These are phyloP conservation scores for Thecaphora thlaspeos DNA, from an alignment of 1,284 basidiomycete genomes.

Conservation along the genomic window DNA sequence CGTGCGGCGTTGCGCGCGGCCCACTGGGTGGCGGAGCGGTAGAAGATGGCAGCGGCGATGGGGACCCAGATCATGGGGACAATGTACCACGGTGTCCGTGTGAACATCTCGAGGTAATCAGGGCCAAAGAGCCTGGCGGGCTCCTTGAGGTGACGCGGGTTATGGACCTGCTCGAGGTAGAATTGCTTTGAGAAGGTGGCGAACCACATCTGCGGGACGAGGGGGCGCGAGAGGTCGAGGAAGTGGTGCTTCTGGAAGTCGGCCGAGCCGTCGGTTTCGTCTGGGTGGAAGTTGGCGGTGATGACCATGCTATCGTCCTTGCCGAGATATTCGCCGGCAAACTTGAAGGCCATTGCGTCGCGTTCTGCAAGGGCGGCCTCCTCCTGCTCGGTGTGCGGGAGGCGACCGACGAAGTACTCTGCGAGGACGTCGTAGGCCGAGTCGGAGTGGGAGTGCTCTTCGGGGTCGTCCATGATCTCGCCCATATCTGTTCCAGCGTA, in stretches of 20 bases:
- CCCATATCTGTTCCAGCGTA: slow-evolving; percentile 83
- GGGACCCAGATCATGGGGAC: slow-evolving; percentile 90
- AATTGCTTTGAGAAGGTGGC: slow-evolving; percentile 88
- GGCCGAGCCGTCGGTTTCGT: slow-evolving; percentile 42
- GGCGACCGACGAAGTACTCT: slow-evolving; percentile 63
- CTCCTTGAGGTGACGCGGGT: slow-evolving; percentile 79
- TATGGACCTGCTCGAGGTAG: slow-evolving; percentile 94
- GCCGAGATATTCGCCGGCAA: slow-evolving; percentile 40
- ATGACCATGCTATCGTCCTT: slow-evolving; percentile 65
- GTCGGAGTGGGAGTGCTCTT: slow-evolving; percentile 89
- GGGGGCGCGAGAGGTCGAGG: slow-evolving; percentile 82
- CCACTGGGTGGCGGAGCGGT: slow-evolving; percentile 81
- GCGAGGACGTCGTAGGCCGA: slow-evolving; percentile 88
- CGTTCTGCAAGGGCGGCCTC: slow-evolving; percentile 14
- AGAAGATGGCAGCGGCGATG: slow-evolving; percentile 76
- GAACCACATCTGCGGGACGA: slow-evolving; percentile 80
- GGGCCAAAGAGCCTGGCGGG: slow-evolving; percentile 85
- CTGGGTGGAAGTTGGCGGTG: slow-evolving; percentile 59
- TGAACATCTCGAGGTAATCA: slow-evolving; percentile 78
- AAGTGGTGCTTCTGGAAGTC: slow-evolving; percentile 79
- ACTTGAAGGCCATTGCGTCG: neutral
- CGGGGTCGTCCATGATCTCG: slow-evolving; percentile 74
- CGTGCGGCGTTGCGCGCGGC: slow-evolving; percentile 13
- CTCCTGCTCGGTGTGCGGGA: slow-evolving; percentile 37
- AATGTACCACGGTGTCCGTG: slow-evolving; percentile 89